These are phyloP conservation scores for Gentiana straminea DNA, from an alignment of 257 asterid species.

Conservation along the genomic window DNA sequence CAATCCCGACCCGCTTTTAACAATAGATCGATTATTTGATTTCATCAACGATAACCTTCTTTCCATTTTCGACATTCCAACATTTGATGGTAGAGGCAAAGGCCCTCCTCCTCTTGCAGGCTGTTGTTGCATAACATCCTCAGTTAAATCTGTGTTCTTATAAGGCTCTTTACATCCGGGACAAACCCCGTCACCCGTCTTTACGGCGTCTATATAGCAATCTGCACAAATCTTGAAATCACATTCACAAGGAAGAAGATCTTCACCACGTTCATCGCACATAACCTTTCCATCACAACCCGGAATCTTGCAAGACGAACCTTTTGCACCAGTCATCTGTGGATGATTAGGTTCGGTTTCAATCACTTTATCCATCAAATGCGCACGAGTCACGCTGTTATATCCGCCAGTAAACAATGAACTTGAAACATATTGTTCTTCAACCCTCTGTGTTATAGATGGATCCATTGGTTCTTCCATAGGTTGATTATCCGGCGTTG, in stretches of 20 bases:
- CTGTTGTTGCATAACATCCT: conserved; percentile 21
- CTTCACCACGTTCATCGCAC: conserved; percentile 24
- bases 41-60: conserved; percentile 73
- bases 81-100: conserved; percentile 48
- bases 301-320: conserved; percentile 18
- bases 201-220: conserved; percentile 22
- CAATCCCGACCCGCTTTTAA: conserved; percentile 54
- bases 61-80: conserved; percentile 63
- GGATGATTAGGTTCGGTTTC: conserved; percentile 23
- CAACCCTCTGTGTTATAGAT: conserved; percentile 16
- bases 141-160: conserved; percentile 16
- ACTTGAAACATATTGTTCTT: conserved; percentile 25
- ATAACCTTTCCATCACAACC: conserved; percentile 23
- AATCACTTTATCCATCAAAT: conserved; percentile 25
- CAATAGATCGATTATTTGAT: conserved; percentile 47
- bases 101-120: conserved; percentile 23
- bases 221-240: conserved; percentile 23
- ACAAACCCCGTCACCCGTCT: conserved; percentile 20
- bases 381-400: conserved; percentile 25
- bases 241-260: conserved; percentile 24
- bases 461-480: conserved; percentile 26
- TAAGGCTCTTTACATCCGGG: conserved; percentile 26
- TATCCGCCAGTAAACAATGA: conserved; percentile 24
- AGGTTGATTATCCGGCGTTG: conserved; percentile 25
- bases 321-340: conserved; percentile 27